Evolutionary conservation across 768 basidiomycete species (phyloP), one percentile per base, ranked within the genome.

Genomic region (Boletus vermiculosoides): DNA sequence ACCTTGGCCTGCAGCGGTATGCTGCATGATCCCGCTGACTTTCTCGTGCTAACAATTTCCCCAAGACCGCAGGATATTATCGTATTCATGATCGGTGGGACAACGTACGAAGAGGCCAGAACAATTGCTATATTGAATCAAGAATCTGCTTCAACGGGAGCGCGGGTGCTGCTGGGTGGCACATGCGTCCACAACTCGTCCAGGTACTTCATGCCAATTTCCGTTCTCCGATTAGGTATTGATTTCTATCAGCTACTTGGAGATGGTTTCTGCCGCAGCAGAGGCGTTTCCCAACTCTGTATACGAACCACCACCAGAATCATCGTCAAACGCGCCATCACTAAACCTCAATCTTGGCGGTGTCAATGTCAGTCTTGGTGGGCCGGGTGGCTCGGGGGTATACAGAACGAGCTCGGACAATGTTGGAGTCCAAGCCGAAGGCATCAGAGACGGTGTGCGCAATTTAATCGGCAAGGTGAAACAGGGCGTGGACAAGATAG

Each of bases 181-280:
- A 98, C 94, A 37, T 95, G 89, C 62, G 82, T 99, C 13, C 95
- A 97, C 71, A 98, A 98, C 67, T 97, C 96, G 5, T 86, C 87
- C 25, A 90, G 87, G 94, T 96, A 73, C 39, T 82, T 60, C 31
- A 28, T 47, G 30, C 30, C 34, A 40, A 22, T 41, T 11, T 37
- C 23, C 11, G n/a, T 34, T 50, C 13, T 46, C 30, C 7, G 42
- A 50, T 45, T 22, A 22, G 11, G 30, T 57, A 40, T 41, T 60
- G 48, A 57, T 11, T 48, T 66, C 30, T 63, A 34, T 13, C 58
- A 95, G 93, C 59, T 97, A 91, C 73, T 74, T 98, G 41, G 88
- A 92, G 63, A 96, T 97, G 94, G 76, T 97, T 44, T 83, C 86
- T 47, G 77, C 85, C 20, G 87, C 90, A 12, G 86, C 86, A 18